These are phyloP conservation scores for Metschnikowia borealis DNA, from an alignment of 805 yeast species.

Conservation along the genomic window DNA sequence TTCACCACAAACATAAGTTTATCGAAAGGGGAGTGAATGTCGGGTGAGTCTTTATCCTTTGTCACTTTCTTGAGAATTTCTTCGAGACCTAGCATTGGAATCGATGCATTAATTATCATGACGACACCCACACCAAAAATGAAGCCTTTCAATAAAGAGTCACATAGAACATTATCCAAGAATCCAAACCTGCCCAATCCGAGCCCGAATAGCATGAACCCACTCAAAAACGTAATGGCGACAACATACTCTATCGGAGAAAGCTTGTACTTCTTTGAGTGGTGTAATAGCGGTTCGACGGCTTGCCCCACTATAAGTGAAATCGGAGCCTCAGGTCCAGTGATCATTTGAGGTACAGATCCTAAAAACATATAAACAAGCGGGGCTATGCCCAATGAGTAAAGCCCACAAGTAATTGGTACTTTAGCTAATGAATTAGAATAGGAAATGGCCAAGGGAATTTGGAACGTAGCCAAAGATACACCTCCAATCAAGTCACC, in stretches of 20 bases:
- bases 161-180: slow-evolving; percentile 39
- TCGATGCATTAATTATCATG: slow-evolving; percentile 56
- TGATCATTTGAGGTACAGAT: slow-evolving; percentile 45
- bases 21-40: slow-evolving; percentile 59
- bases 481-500: slow-evolving; percentile 80
- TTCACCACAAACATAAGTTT: slow-evolving; percentile 56
- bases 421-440: slow-evolving; percentile 42
- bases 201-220: slow-evolving; percentile 42
- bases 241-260: slow-evolving; percentile 27
- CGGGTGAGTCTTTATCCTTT: slow-evolving; percentile 29
- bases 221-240: slow-evolving; percentile 65
- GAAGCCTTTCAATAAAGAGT: slow-evolving; percentile 40
- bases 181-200: slow-evolving; percentile 28
- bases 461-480: slow-evolving; percentile 84
- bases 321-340: slow-evolving; percentile 46
- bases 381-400: slow-evolving; percentile 38
- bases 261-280: slow-evolving; percentile 25
- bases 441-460: slow-evolving; percentile 65
- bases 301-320: slow-evolving; percentile 45
- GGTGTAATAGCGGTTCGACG: slow-evolving; percentile 40
- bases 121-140: slow-evolving; percentile 43
- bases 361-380: slow-evolving; percentile 40
- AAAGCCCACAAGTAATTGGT: slow-evolving; percentile 38
- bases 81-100: slow-evolving; percentile 68
- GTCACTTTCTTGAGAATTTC: slow-evolving; percentile 37